These are phyloP conservation scores for Stagonosporopsis chrysanthemi DNA, from an alignment of 2,329 filamentous ascomycete genomes.

Conservation along the genomic window DNA sequence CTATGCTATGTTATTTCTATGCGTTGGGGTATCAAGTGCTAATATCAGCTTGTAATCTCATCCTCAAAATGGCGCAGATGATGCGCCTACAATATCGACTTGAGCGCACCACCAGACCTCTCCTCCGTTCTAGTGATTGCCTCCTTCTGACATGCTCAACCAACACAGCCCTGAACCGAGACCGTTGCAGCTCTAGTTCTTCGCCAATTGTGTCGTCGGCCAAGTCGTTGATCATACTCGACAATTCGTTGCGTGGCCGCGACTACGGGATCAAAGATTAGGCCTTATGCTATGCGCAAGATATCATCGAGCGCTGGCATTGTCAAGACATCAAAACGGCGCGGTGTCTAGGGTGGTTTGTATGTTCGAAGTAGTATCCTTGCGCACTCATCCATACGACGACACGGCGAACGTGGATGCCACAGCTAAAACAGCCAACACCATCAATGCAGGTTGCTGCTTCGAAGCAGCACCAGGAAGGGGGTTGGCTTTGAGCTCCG, in stretches of 20 bases:
- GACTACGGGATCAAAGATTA: background rate
- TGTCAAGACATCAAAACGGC: background rate
- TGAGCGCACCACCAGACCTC: background rate
- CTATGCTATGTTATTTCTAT: background rate
- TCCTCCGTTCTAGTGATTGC: background rate
- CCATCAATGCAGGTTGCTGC: conserved; percentile 11
- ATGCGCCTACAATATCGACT: background rate
- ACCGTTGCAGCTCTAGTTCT: no score
- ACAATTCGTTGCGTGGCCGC: background rate
- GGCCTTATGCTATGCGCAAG: background rate
- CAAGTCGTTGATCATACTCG: background rate
- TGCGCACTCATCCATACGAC: conserved; percentile 23
- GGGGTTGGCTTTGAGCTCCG: conserved; percentile 30
- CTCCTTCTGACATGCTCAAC: background rate
- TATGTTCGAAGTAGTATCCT: background rate
- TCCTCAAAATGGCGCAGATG: background rate
- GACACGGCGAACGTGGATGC: conserved; percentile 17
- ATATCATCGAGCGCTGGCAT: background rate
- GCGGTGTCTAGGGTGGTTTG: background rate
- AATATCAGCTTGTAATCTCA: background rate
- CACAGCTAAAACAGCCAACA: conserved; percentile 12
- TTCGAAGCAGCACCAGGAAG: conserved; percentile 30
- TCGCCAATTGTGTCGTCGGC: background rate
- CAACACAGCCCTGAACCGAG: background rate
- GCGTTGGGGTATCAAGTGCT: background rate